Base-by-base conservation (phyloP, 2,329 filamentous ascomycete species). In the Sphaerulina vaccinii region DNA sequence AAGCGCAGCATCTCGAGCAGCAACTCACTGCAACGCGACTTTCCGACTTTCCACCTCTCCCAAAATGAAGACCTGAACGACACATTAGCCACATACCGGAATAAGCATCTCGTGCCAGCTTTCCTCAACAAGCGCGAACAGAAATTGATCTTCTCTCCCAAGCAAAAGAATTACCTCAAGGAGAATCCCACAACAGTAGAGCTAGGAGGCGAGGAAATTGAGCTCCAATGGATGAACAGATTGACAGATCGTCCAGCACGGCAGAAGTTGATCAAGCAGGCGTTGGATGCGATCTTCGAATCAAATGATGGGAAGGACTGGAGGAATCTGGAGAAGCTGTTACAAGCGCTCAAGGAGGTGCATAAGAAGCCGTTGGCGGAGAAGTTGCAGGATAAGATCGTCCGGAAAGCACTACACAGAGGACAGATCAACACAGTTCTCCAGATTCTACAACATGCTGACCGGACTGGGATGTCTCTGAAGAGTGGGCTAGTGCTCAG, bases 41-140 rank as follows among this genome's bases (percentile, higher is more conserved):
- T 76, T 5, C 74, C 75, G 15, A 58, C 60, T 37, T 78, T 75
- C 67, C 60, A 65, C 43, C 61, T 70, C 29, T 68, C 73, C 9
- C 69, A 73, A 9, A 68, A 67, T 11, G 64, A 71, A 42, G 68
- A 72, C 38, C 72, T 78, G 49, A 64, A 73, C 43, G 43, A 60
- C 16, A 56, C 74, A 29, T 71, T 78, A 51, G 56, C 63, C 5
- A 65, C 56, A 8, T 63, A 76, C 46, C 75, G 75, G 55, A 65
- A 64, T 39, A 71, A 72, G 44, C 62, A 77, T 58, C 69, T 78
- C 52, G 67, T 77, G 18, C 75, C 75, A 10, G 61, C 62, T 39
- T 71, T 75, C 61, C 69, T 79, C 46, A 70, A 65, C 51, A 55
- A 61, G 13, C 65, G 67, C 33, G 73, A 77, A 57, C 60, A 66